Evolutionary conservation across 1,139 yeast species (phyloP).

Genomic region (Candida tropicalis): DNA sequence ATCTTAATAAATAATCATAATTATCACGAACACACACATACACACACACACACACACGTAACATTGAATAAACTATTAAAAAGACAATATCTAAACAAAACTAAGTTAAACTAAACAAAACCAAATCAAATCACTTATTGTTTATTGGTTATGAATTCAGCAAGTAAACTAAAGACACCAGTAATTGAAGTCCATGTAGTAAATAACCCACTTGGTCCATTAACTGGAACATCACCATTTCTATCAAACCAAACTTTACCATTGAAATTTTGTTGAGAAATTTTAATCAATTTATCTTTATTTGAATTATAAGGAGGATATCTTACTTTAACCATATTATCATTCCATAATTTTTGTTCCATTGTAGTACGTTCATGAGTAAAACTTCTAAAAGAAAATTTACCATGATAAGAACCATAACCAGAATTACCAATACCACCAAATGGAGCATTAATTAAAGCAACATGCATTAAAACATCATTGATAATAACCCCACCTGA

Average conservation of each 20-base stretch:
- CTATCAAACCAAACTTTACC: slow-evolving; percentile 41
- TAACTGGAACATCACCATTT: slow-evolving; percentile 34
- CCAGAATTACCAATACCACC: slow-evolving; percentile 94
- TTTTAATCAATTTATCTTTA: slow-evolving; percentile 33
- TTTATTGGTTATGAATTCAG: slow-evolving; percentile 12
- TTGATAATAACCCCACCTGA: slow-evolving; percentile 78
- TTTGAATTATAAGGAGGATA: slow-evolving; percentile 64
- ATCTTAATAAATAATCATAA: neutral
- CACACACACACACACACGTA: too few relatives aligned
- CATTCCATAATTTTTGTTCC: slow-evolving; percentile 70
- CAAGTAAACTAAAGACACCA: slow-evolving; percentile 30
- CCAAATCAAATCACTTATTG: neutral
- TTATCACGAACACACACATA: too few relatives aligned
- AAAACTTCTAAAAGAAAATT: slow-evolving; percentile 68
- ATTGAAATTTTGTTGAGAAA: slow-evolving; percentile 30
- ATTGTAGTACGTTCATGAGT: slow-evolving; percentile 75
- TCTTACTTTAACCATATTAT: slow-evolving; percentile 56
- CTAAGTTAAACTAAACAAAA: neutral
- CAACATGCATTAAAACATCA: slow-evolving; percentile 76
- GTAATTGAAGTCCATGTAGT: slow-evolving; percentile 35
- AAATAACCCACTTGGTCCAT: slow-evolving; percentile 40
- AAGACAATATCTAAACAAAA: neutral
- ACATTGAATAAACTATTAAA: too few relatives aligned
- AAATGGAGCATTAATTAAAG: slow-evolving; percentile 74
- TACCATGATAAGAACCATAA: slow-evolving; percentile 79